These are phyloP conservation scores for Chrysoporthe austroafricana DNA, from an alignment of 2,329 filamentous ascomycete species.

Conservation along the genomic window DNA sequence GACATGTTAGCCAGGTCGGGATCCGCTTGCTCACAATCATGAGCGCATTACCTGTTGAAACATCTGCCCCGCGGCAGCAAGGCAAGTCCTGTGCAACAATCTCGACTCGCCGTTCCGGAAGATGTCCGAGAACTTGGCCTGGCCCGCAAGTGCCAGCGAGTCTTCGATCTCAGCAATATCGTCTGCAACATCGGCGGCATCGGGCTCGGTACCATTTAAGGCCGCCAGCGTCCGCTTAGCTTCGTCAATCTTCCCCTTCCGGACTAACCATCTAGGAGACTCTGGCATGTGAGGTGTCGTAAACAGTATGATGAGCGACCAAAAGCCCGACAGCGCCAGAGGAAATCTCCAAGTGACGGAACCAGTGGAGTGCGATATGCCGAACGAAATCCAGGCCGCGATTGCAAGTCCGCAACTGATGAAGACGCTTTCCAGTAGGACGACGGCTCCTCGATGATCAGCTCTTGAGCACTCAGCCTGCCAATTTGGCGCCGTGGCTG, in stretches of 20 bases:
- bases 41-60: constrained; percentile 28
- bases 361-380: constrained; percentile 55
- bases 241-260: constrained; percentile 48
- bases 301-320: constrained; percentile 60
- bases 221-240: constrained; percentile 48
- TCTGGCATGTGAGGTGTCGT: constrained; percentile 55
- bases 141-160: constrained; percentile 8
- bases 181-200: neutral
- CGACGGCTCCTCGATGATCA: constrained; percentile 62
- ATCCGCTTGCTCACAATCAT: neutral
- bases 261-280: constrained; percentile 51
- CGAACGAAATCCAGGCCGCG: constrained; percentile 65
- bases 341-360: constrained; percentile 64
- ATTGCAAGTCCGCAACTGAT: constrained; percentile 62
- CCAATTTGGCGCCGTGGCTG: constrained; percentile 60
- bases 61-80: constrained; percentile 31
- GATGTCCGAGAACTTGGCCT: constrained; percentile 27
- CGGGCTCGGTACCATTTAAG: constrained; percentile 30
- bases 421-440: constrained; percentile 63
- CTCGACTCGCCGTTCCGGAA: constrained; percentile 31
- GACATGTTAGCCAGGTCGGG: neutral
- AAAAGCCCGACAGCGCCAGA: constrained; percentile 60
- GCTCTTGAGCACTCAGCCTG: constrained; percentile 62
- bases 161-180: constrained; percentile 13
- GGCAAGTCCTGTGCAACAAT: constrained; percentile 32